Evolutionary conservation across 2,329 filamentous ascomycete species (phyloP).

Genomic region (Triangularia setosa): DNA sequence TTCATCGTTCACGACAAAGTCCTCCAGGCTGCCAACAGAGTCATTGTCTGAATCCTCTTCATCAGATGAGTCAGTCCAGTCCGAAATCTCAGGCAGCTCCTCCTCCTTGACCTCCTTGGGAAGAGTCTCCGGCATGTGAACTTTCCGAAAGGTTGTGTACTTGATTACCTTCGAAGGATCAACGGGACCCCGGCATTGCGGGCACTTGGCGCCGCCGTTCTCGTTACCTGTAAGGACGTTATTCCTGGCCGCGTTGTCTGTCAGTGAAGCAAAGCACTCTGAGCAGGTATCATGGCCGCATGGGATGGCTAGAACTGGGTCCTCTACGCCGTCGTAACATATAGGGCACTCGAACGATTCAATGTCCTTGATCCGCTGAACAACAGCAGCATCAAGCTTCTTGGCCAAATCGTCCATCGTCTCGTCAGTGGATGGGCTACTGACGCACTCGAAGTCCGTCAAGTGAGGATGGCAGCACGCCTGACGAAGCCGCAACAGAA

Average conservation of each 20-base stretch:
- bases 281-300: conserved; percentile 79
- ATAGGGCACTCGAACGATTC: conserved; percentile 75
- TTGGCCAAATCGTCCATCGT: conserved; percentile 45
- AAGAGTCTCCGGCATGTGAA: conserved; percentile 58
- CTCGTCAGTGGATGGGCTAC: conserved; percentile 45
- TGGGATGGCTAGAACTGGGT: conserved; percentile 73
- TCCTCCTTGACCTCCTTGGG: conserved; percentile 23
- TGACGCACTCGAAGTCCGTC: conserved; percentile 42
- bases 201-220: conserved; percentile 58
- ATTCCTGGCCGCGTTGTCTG: conserved; percentile 53
- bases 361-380: conserved; percentile 58
- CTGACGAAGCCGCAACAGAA: conserved; percentile 76
- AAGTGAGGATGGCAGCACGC: conserved; percentile 76
- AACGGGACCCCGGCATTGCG: conserved; percentile 67
- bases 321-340: conserved; percentile 71
- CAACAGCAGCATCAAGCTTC: conserved; percentile 54
- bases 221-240: conserved; percentile 60
- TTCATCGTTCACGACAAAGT: conserved; percentile 50
- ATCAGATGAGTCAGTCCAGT: conserved; percentile 15
- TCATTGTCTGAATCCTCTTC: conserved; percentile 22
- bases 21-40: conserved; percentile 40
- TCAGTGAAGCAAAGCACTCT: conserved; percentile 69
- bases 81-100: conserved; percentile 30
- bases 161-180: conserved; percentile 69
- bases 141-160: conserved; percentile 67